Conservation (phyloP, 495 filamentous ascomycete species). For the Letharia lupina region DNA sequence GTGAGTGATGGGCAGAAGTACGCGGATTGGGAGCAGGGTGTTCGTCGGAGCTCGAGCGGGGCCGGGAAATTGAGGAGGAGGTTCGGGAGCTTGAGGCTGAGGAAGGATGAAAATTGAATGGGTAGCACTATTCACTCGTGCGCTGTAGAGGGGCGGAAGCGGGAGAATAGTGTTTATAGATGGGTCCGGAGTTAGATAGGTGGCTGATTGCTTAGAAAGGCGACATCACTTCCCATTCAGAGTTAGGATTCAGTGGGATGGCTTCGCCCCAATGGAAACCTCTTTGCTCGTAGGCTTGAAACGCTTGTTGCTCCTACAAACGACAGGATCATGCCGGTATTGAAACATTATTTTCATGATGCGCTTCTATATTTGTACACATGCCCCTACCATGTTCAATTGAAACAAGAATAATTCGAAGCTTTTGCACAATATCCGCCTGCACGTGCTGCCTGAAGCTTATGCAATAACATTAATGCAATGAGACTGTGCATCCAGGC, state of each 20-base stretch:
- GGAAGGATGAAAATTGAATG: neutral
- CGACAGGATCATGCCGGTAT: neutral
- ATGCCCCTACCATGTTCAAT: neutral
- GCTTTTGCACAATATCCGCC: neutral
- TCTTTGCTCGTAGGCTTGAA: neutral
- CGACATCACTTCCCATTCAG: no score
- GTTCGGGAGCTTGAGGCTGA: conserved; percentile 20
- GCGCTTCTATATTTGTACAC: neutral
- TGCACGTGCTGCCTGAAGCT: conserved; percentile 1
- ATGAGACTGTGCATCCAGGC: conserved; percentile 5
- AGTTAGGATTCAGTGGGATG: no score
- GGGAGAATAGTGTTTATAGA: neutral
- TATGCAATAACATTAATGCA: neutral
- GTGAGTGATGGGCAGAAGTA: conserved; percentile 18
- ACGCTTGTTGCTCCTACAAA: neutral
- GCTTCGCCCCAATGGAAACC: neutral
- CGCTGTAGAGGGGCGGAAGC: neutral
- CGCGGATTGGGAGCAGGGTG: conserved; percentile 19
- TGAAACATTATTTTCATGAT: neutral
- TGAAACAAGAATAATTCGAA: no score
- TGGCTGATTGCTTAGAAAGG: neutral
- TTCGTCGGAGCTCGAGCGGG: conserved; percentile 16
- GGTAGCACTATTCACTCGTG: neutral
- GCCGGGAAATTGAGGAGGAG: conserved; percentile 22
- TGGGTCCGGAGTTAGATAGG: neutral